Percentiles rank a stretch among this genome's conserved stretches.
These are phyloP conservation scores for Hymenoscyphus fructigenus DNA, from an alignment of 2,329 filamentous ascomycete genomes.

Conservation along the genomic window DNA sequence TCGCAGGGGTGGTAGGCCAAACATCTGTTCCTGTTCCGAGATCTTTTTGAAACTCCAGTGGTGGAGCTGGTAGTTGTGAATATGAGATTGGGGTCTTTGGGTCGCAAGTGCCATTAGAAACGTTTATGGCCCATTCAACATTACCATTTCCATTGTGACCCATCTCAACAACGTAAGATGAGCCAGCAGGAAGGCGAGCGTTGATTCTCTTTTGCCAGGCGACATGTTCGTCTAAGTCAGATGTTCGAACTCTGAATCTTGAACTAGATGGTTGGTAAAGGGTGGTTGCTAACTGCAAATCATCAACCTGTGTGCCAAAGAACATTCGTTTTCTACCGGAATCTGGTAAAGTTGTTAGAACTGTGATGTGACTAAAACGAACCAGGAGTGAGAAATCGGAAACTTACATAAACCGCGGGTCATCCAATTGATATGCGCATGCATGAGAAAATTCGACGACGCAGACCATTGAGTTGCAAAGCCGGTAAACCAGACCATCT, in stretches of 20 bases:
- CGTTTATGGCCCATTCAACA: slow-evolving; percentile 9
- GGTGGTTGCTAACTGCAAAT: slow-evolving; percentile 53
- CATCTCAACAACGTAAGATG: slow-evolving; percentile 51
- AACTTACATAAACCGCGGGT: slow-evolving; percentile 17
- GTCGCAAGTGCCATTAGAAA: neutral
- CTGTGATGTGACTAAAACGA: neutral
- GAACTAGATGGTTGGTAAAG: slow-evolving; percentile 42
- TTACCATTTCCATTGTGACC: slow-evolving; percentile 54
- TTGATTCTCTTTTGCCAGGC: slow-evolving; percentile 43
- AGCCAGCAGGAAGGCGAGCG: slow-evolving; percentile 48
- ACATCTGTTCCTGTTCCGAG: slow-evolving; percentile 47
- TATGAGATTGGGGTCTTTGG: neutral
- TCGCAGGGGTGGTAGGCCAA: slow-evolving; percentile 41
- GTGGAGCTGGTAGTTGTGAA: neutral
- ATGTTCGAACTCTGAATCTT: slow-evolving; percentile 47
- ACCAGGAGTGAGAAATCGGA: neutral
- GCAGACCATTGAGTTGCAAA: slow-evolving; percentile 45
- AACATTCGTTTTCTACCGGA: slow-evolving; percentile 4
- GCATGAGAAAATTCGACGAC: slow-evolving; percentile 20
- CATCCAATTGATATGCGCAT: slow-evolving; percentile 25
- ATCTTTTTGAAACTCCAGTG: slow-evolving; percentile 45
- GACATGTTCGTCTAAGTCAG: slow-evolving; percentile 45
- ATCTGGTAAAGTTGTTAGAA: neutral
- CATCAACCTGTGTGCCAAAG: slow-evolving; percentile 41
- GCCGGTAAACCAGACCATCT: slow-evolving; percentile 57